Evolutionary conservation across 2,329 filamentous ascomycete species (phyloP).

Genomic region (Herpotrichia juniperi): DNA sequence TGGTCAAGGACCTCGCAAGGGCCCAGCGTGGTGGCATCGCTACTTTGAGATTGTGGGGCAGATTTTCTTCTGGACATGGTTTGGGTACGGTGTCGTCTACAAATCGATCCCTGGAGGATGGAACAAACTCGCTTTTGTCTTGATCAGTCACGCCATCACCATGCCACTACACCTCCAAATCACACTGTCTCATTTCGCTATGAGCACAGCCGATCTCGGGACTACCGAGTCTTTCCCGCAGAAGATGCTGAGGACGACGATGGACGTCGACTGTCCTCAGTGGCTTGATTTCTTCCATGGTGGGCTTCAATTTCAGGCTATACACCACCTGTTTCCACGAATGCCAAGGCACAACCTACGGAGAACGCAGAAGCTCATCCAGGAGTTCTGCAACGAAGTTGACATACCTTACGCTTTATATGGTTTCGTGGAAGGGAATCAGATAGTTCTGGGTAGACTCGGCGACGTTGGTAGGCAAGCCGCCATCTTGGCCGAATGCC

Average conservation of each 20-base stretch:
- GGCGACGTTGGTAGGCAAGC: conserved; percentile 68
- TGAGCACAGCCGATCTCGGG: conserved; percentile 70
- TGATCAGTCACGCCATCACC: conserved; percentile 69
- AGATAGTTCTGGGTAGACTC: conserved; percentile 60
- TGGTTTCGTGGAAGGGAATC: conserved; percentile 68
- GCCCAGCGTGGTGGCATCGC: conserved; percentile 70
- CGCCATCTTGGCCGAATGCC: conserved; percentile 63
- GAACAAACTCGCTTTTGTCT: conserved; percentile 65
- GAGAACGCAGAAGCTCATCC: conserved; percentile 63
- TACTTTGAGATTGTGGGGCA: conserved; percentile 70
- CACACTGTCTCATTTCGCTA: conserved; percentile 74
- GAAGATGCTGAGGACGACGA: conserved; percentile 72
- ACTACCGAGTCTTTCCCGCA: conserved; percentile 71
- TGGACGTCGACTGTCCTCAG: conserved; percentile 74
- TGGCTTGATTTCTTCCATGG: conserved; percentile 78
- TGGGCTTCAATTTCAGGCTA: conserved; percentile 74
- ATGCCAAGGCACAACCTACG: conserved; percentile 73
- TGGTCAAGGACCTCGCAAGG: conserved; percentile 60
- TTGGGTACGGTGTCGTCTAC: conserved; percentile 70
- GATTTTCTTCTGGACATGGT: conserved; percentile 70
- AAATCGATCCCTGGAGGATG: conserved; percentile 63
- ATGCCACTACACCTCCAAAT: conserved; percentile 75
- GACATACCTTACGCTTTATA: conserved; percentile 67
- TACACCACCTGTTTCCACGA: conserved; percentile 73
- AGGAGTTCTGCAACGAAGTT: conserved; percentile 69